Conservation (phyloP, 73 alveolate species). For the Paramecium pentaurelia region DNA sequence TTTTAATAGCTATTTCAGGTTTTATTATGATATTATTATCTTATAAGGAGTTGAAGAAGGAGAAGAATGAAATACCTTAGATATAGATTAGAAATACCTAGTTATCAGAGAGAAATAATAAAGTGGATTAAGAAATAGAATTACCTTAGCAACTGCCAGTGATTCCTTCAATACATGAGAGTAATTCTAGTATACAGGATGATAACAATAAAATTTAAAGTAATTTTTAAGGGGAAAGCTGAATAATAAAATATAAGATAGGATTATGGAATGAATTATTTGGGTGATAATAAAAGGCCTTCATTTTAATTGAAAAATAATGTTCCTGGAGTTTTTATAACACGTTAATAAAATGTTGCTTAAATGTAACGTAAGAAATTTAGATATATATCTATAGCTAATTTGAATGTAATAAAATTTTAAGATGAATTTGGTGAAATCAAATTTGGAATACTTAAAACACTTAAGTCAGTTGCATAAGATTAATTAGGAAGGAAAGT, state of each 20-base stretch:
- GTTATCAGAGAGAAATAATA: not conserved
- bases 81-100: not conserved
- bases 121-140: not conserved
- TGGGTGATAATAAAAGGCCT: not conserved
- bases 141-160: not conserved
- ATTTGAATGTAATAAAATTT: not conserved
- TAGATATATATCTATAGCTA: not conserved
- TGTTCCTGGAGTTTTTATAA: not conserved
- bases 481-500: not conserved
- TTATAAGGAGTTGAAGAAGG: not conserved
- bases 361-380: not conserved
- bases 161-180: not conserved
- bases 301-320: not conserved
- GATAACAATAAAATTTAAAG: not conserved
- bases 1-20: not conserved
- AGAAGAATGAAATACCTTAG: not conserved
- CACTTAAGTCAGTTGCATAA: not conserved
- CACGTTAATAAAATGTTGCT: not conserved
- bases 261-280: not conserved
- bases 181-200: not conserved
- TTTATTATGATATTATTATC: not conserved
- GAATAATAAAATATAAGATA: not conserved
- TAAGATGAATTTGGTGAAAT: not conserved
- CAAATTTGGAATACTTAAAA: not conserved
- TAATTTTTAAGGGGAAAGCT: not conserved